Evolutionary conservation across 2,329 filamentous ascomycete species (phyloP), one percentile per base, ranked within the genome.

Genomic region (Decorospora gaudefroyi): DNA sequence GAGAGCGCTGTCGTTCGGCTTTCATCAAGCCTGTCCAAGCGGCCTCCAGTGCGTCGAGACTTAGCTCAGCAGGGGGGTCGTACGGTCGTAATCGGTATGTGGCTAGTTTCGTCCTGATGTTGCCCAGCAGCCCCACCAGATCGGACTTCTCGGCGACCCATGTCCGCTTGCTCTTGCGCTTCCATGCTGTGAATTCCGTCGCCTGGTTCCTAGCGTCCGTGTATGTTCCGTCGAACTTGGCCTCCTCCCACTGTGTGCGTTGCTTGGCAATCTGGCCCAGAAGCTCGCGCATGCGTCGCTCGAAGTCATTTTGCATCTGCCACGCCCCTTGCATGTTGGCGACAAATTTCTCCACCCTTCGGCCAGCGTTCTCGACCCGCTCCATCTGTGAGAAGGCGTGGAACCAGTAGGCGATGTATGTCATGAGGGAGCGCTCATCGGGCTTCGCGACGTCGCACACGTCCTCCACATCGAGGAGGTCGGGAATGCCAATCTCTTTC

Each of bases 321-420:
- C 93, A 99, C 6, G 93, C 92, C 15, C 93, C 93, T 68, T 96
- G 90, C 93, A 99, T 97, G 70, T 93, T 97, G 68, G 89, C 90
- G 60, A 99, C 88, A 65, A 99, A 99, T 73, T 99, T 99, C 75
- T 99, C 93, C 4, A 99, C 93, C 57, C 93, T 83, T 49, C 93
- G 83, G 4, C 93, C 93, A 3, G 93, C 93, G 68, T 99, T 99
- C 72, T 99, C 93, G 6, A 99, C 93, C 69, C 92, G 88, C 74
- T 99, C 93, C 85, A 99, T 95, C 66, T 97, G 92, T 19, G 92
- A 97, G 70, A 99, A 99, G 60, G 93, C 93, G 68, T 99, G 93
- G 80, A 99, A 99, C 93, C 93, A 99, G 77, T 99, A 99, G 54
- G 93, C 93, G 62, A 99, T 99, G 72, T 99, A 99, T 1, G 93